Base-by-base conservation (phyloP, 305 asterid genomes). In the Euphrasia arctica region DNA sequence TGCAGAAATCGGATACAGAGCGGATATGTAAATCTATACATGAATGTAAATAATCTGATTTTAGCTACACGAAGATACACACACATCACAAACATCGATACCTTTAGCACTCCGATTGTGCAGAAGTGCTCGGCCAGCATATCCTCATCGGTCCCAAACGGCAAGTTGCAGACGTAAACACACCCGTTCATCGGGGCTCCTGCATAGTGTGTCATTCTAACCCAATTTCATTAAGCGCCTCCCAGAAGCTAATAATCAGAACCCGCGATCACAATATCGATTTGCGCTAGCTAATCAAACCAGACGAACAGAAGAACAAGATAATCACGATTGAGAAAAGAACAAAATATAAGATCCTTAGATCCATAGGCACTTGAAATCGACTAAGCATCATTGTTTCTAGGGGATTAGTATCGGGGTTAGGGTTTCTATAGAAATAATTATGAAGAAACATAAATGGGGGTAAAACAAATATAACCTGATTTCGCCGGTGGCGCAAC, bases 121-220 rank as follows among this genome's bases (percentile, higher is more conserved):
- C 98, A 93, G 77, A 92, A 92, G 81, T 79, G 80, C 48, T 92
- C 97, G 49, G 98, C 97, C 67, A 92, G 64, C 98, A 92, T 92
- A 67, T 83, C 77, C 77, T 89, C 98, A 73, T 79, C 88, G 18
- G 98, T 92, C 6, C 98, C 96, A 28, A 71, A 73, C 66, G 96
- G 98, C 82, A 92, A 79, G 67, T 92, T 87, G 75, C 91, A 92
- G 42, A 92, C 97, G 70, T 92, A 92, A 41, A 92, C 84, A 70
- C 84, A 81, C 58, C 93, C 93, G 66, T 89, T 89, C 42, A 85
- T 75, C 5, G 93, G 83, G 64, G 82, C 83, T 67, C 87, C 95
- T 43, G 84, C 58, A 74, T 79, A 82, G 77, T 55, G 78, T 29
- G 90, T 91, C 97, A 85, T 89, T 75, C 63, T 57, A 63, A 83